phyloP scores from a whole-genome alignment of 2,329 filamentous ascomycete genomes.

The Colletotrichum sidae region DNA sequence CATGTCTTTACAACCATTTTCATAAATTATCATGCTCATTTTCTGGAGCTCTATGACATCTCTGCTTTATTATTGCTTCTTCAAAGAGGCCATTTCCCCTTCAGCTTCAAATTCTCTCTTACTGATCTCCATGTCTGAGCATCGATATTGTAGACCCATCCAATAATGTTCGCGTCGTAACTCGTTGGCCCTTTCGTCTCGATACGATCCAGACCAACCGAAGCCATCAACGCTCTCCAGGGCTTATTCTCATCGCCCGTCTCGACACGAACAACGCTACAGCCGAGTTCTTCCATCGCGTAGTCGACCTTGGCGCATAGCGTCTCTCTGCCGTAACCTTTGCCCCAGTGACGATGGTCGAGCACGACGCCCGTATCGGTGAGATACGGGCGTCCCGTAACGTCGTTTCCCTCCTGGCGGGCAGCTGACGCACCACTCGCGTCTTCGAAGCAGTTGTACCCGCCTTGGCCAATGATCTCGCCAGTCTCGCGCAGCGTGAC shows the following conservation, averaged over 20 bases:
- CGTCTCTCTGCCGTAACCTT: constrained; percentile 40
- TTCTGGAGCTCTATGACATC: no score
- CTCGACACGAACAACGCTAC: constrained; percentile 38
- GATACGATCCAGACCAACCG: constrained; percentile 20
- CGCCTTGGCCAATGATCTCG: constrained; percentile 37
- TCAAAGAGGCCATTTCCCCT: constrained; percentile 17
- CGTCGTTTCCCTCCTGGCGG: neutral
- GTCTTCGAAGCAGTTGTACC: constrained; percentile 38
- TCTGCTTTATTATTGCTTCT: no score
- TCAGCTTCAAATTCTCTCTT: constrained; percentile 1
- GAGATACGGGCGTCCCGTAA: constrained; percentile 14
- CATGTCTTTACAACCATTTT: no score
- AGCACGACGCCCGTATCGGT: constrained; percentile 41
- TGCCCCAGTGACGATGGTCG: constrained; percentile 39
- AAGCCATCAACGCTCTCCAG: constrained; percentile 34
- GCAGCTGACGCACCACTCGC: constrained; percentile 11
- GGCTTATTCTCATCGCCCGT: constrained; percentile 37
- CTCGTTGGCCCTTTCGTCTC: constrained; percentile 25
- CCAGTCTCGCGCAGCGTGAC: constrained; percentile 33
- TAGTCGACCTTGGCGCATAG: constrained; percentile 40
- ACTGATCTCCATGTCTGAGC: neutral
- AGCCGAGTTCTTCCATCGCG: constrained; percentile 38
- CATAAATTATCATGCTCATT: no score
- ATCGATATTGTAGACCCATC: constrained; percentile 17
- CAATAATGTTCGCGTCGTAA: constrained; percentile 20